These are phyloP conservation scores for Speleostelium caveatum DNA, from an alignment of 78 protist species.

Conservation along the genomic window DNA sequence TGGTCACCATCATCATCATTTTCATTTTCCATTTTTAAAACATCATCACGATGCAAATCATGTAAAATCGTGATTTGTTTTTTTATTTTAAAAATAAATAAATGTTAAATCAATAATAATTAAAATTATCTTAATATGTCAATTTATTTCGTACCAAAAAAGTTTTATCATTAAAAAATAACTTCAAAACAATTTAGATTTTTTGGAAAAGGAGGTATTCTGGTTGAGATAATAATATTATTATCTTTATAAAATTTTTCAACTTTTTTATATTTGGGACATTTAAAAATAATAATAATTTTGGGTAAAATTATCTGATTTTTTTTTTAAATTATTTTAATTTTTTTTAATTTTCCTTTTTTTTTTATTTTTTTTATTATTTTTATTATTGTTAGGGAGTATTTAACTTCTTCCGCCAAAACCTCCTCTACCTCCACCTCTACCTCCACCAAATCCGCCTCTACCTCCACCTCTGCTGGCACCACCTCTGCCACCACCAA, in stretches of 20 bases:
- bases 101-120: not conserved
- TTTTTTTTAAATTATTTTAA: not conserved
- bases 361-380: not conserved
- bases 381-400: not conserved
- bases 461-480: conserved; percentile 12
- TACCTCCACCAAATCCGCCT: conserved; percentile 19
- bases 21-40: conserved; percentile 59
- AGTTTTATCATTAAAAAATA: not conserved
- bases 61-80: conserved; percentile 46
- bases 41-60: conserved; percentile 45
- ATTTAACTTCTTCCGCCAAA: conserved; percentile 14
- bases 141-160: not conserved
- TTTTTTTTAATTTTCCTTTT: not conserved
- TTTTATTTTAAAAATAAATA: too few relatives aligned
- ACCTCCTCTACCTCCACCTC: conserved; percentile 23
- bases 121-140: too few relatives aligned
- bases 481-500: not conserved
- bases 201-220: too few relatives aligned
- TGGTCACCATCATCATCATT: conserved; percentile 24
- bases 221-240: too few relatives aligned
- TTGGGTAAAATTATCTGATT: not conserved
- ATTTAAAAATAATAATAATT: too few relatives aligned
- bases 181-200: too few relatives aligned
- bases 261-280: too few relatives aligned
- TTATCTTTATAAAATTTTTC: too few relatives aligned